phyloP scores from a whole-genome alignment of 495 filamentous ascomycete genomes.

The Aspergillus cavernicola region DNA sequence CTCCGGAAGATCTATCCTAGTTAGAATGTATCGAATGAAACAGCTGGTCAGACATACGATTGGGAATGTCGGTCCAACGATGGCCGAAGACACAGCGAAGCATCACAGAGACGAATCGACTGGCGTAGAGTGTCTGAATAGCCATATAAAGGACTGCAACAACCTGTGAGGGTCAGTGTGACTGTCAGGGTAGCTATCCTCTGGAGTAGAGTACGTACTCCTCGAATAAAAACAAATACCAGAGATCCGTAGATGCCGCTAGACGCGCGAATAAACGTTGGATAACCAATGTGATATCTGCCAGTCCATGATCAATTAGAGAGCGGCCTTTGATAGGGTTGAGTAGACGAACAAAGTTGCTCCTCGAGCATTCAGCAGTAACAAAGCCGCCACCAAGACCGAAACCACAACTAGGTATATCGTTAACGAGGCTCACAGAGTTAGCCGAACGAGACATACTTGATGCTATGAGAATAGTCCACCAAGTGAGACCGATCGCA shows the following conservation, averaged over 20 bases:
- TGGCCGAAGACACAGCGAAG: slow-evolving; percentile 1
- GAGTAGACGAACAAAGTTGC: not conserved
- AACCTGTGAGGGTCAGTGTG: not conserved
- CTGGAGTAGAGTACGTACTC: not conserved
- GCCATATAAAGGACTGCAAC: slow-evolving; percentile 1
- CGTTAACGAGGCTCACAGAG: not conserved
- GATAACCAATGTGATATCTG: slow-evolving; percentile 1
- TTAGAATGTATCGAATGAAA: not conserved
- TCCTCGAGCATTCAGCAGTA: not conserved
- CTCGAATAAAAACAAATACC: slow-evolving; percentile 4
- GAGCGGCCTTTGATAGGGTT: not conserved
- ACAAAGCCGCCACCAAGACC: not conserved
- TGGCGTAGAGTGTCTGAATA: slow-evolving; percentile 2
- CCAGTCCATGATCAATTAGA: not conserved
- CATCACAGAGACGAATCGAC: slow-evolving; percentile 3
- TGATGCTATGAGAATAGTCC: slow-evolving; percentile 2
- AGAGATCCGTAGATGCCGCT: slow-evolving; percentile 2
- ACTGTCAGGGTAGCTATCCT: not conserved
- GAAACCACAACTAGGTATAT: not conserved
- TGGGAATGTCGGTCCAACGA: not conserved
- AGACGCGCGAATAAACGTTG: not conserved
- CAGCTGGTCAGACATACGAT: not conserved
- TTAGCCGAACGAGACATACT: not conserved
- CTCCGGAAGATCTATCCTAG: not conserved
- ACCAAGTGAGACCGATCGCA: slow-evolving; percentile 2